Conservation (phyloP, 2,329 filamentous ascomycete species). For the Thielaviopsis cerberus region DNA sequence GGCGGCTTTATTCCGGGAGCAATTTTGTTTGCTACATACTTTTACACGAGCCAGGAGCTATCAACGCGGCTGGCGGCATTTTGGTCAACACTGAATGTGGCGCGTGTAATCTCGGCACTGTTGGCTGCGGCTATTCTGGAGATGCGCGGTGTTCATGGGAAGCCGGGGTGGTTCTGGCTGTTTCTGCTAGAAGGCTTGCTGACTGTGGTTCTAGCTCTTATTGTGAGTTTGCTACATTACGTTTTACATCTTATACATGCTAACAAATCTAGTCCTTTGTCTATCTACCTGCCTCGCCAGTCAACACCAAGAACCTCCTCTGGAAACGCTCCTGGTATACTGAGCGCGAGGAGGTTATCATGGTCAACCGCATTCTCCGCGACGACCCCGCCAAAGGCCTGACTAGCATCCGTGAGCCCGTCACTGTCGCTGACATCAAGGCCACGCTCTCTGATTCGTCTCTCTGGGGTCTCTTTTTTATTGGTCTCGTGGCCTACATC, state of each 20-base stretch:
- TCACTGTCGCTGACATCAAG: slow-evolving; percentile 28
- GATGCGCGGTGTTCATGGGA: slow-evolving; percentile 41
- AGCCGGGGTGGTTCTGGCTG: slow-evolving; percentile 40
- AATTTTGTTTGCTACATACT: slow-evolving; percentile 51
- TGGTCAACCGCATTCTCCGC: slow-evolving; percentile 35
- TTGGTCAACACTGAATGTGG: slow-evolving; percentile 36
- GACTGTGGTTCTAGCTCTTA: slow-evolving; percentile 44
- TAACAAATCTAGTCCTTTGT: slow-evolving; percentile 27
- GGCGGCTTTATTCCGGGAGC: slow-evolving; percentile 40
- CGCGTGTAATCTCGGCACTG: slow-evolving; percentile 19
- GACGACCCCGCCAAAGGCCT: slow-evolving; percentile 37
- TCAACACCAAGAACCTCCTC: slow-evolving; percentile 41
- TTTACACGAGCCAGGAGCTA: slow-evolving; percentile 50
- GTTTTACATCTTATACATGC: background rate
- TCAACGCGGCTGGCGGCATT: slow-evolving; percentile 49
- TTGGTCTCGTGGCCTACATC: slow-evolving; percentile 14
- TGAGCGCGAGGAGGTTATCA: slow-evolving; percentile 36
- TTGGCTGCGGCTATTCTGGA: slow-evolving; percentile 48
- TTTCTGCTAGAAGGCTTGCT: slow-evolving; percentile 49
- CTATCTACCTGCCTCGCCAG: slow-evolving; percentile 46
- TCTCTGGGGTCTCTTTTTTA: slow-evolving; percentile 34
- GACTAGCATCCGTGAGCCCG: slow-evolving; percentile 35
- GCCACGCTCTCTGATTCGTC: slow-evolving; percentile 32
- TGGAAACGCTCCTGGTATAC: slow-evolving; percentile 38
- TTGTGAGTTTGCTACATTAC: slow-evolving; percentile 1